Base-by-base conservation (phyloP, 148 eudicot species). In the Rhododendron williamsianum region DNA sequence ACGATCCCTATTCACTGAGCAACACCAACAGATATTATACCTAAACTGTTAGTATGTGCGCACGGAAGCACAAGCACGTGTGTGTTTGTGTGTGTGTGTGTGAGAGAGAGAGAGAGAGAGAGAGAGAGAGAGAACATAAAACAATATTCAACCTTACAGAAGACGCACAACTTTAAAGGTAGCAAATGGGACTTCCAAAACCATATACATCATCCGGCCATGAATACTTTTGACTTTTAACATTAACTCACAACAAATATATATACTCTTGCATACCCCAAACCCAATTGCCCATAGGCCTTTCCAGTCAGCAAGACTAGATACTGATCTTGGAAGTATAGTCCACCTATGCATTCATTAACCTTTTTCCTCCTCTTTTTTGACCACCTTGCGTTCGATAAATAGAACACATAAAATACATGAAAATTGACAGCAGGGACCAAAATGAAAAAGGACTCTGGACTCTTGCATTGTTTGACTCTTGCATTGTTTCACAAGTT, bases 231-330 rank as follows among this genome's bases (percentile, higher is more conserved):
- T 7, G 23, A 65, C 27, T 2, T n/a, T 65, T 65, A 65, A 65
- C 71, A 10, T 65, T 19, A 41, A 41, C 48, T 6, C n/a, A 3
- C 11, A 76, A 36, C 46, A 36, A 38, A 38, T 19, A 76, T 76
- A 76, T 74, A 35, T 23, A 18, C 49, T 38, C 60, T 19, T 41
- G 79, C 49, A 38, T 76, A 36, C 11, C 23, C 49, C 79, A 76
- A 19, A 76, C 78, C 23, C 38, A 16, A 33, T 35, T 18, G 25
- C 46, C 48, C 46, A 38, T 76, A 36, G 79, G 79, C 79, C 79
- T 76, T 76, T 76, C 79, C 45, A 76, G 79, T 76, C 79, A 76
- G 79, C 43, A 76, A 76, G 79, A 76, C 49, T 38, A 76, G 3
- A 41, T 36, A 76, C 45, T 41, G 49, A 38, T 23, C 82, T 27